phyloP scores from a whole-genome alignment of 495 filamentous ascomycete genomes.

The Chlorociboria aeruginascens region DNA sequence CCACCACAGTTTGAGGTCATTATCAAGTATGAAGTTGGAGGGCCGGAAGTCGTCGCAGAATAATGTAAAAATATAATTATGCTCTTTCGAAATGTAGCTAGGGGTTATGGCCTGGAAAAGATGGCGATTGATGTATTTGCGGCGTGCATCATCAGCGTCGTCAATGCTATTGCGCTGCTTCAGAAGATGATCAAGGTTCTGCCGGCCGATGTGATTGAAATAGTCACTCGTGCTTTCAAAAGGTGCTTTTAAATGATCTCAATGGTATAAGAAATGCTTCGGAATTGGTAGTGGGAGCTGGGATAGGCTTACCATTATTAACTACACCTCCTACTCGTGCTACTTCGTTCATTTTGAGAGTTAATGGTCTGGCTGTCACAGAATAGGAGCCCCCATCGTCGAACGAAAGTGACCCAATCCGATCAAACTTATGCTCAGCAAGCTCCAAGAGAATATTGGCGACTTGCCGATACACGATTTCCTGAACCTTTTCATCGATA shows the following conservation, averaged over 20 bases:
- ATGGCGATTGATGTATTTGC: conserved; percentile 1
- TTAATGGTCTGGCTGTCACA: not conserved
- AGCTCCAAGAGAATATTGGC: conserved; percentile 4
- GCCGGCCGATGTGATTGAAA: conserved; percentile 9
- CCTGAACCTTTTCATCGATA: conserved; percentile 2
- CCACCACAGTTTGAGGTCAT: conserved; percentile 1
- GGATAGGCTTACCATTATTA: not conserved
- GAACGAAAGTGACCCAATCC: conserved; percentile 2
- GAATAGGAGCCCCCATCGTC: conserved; percentile 2
- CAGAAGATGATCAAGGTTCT: conserved; percentile 8
- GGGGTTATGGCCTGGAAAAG: conserved; percentile 1
- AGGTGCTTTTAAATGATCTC: not conserved
- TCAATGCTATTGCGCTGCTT: conserved; percentile 11
- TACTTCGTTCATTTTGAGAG: conserved; percentile 3
- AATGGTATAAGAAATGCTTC: not conserved
- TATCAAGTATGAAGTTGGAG: not conserved
- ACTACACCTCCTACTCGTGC: not conserved
- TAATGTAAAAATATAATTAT: conserved; percentile 2
- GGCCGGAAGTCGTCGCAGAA: conserved; percentile 1
- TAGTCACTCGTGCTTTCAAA: conserved; percentile 1
- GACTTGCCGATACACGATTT: conserved; percentile 2
- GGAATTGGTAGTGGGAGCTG: not conserved
- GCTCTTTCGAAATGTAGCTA: not conserved
- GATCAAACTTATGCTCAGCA: conserved; percentile 1
- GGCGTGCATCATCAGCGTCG: conserved; percentile 11